A percentile compares a stretch with the other conserved stretches of the same genome.
Evolutionary conservation across 2,329 filamentous ascomycete species (phyloP).

Genomic region (Chalaropsis thielavioides): DNA sequence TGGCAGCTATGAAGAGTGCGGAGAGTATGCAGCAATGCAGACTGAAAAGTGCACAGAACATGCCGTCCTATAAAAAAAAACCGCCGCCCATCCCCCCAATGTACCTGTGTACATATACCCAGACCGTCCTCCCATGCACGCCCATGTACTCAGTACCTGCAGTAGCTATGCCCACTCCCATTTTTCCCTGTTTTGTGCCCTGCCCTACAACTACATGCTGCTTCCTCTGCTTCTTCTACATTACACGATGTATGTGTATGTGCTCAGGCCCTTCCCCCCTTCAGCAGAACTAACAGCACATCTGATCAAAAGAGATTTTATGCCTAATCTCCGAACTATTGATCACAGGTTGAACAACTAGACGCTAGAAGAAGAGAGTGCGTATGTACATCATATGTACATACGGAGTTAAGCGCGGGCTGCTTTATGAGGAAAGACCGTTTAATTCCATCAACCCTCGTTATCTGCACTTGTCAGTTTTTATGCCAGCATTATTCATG

Average conservation of each 20-base stretch:
- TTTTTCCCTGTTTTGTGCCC: neutral
- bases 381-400: neutral
- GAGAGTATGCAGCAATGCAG: no score
- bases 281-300: no score
- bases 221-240: no score
- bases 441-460: neutral
- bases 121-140: no score
- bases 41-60: no score
- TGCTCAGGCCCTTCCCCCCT: no score
- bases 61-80: no score
- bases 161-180: neutral
- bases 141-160: neutral
- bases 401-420: neutral
- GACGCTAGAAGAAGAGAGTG: neutral
- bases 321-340: conserved; percentile 2
- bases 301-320: neutral
- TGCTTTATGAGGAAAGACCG: neutral
- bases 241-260: no score
- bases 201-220: neutral
- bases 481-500: neutral
- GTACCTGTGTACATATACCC: no score
- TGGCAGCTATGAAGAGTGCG: no score
- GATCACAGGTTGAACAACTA: neutral
- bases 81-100: no score
- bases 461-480: neutral